These are phyloP conservation scores for Populus davidiana DNA, from an alignment of 345 rosid species.

Conservation along the genomic window DNA sequence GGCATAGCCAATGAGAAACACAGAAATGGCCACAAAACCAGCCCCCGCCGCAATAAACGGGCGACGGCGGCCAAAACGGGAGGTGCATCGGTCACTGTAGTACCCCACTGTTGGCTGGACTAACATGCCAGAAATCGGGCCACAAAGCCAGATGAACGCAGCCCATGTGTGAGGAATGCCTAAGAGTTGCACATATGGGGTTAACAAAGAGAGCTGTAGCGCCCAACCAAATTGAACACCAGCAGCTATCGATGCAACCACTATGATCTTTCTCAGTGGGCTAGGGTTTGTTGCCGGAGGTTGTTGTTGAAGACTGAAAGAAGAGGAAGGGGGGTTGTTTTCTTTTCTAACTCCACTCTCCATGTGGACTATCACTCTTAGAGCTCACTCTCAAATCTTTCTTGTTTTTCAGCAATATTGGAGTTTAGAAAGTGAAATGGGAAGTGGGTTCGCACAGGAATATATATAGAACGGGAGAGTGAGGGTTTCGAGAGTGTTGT, in stretches of 20 bases:
- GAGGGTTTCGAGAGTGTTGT: background rate
- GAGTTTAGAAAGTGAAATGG: background rate
- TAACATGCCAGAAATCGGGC: conserved; percentile 82
- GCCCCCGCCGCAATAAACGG: conserved; percentile 73
- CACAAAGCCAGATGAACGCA: conserved; percentile 85
- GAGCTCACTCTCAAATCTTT: background rate
- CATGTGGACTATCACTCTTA: background rate
- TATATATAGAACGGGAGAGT: conserved; percentile 5
- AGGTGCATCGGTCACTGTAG: conserved; percentile 71
- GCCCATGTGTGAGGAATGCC: conserved; percentile 92
- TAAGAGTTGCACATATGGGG: conserved; percentile 80
- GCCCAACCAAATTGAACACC: conserved; percentile 98
- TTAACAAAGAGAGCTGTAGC: conserved; percentile 72
- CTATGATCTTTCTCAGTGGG: conserved; percentile 45
- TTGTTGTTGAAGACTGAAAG: background rate
- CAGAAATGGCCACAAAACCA: conserved; percentile 48
- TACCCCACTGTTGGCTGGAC: conserved; percentile 90
- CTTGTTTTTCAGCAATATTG: background rate
- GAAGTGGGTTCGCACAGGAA: conserved; percentile 9
- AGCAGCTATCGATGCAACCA: conserved; percentile 75
- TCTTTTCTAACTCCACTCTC: background rate
- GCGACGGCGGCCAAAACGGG: conserved; percentile 80
- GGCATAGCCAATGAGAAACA: conserved; percentile 76
- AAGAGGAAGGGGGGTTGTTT: background rate
- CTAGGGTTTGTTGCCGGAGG: background rate